Conservation (phyloP, 495 filamentous ascomycete genomes). For the Tuber magnatum region DNA sequence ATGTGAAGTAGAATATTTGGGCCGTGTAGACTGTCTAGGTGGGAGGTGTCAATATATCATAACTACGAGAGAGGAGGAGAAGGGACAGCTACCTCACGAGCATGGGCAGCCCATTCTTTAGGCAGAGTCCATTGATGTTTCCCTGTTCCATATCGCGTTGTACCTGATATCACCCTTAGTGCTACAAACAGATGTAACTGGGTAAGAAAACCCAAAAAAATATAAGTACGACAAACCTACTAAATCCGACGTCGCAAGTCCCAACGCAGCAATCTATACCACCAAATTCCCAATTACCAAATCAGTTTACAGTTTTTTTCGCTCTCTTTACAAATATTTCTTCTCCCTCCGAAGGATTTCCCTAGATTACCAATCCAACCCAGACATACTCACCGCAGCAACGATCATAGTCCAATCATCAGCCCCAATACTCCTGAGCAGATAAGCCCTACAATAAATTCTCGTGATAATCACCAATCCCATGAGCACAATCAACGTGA, state of each 20-base stretch:
- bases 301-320: neutral
- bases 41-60: neutral
- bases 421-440: slow-evolving; percentile 20
- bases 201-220: neutral
- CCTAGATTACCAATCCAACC: neutral
- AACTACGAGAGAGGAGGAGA: neutral
- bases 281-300: neutral
- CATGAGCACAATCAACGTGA: slow-evolving; percentile 7
- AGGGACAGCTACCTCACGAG: slow-evolving; percentile 3
- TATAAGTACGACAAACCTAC: neutral
- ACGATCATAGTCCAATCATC: slow-evolving; percentile 29
- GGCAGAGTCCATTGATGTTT: slow-evolving; percentile 3
- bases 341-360: neutral
- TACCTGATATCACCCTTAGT: neutral
- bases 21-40: neutral
- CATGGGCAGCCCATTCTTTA: neutral
- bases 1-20: slow-evolving; percentile 21
- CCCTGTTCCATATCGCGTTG: neutral
- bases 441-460: slow-evolving; percentile 20
- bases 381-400: slow-evolving; percentile 9
- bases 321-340: neutral
- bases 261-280: neutral
- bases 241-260: neutral
- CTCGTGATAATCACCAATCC: neutral
- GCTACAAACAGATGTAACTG: neutral